phyloP scores from a whole-genome alignment of 306 rosid genomes.

The Canavalia ensiformis region DNA sequence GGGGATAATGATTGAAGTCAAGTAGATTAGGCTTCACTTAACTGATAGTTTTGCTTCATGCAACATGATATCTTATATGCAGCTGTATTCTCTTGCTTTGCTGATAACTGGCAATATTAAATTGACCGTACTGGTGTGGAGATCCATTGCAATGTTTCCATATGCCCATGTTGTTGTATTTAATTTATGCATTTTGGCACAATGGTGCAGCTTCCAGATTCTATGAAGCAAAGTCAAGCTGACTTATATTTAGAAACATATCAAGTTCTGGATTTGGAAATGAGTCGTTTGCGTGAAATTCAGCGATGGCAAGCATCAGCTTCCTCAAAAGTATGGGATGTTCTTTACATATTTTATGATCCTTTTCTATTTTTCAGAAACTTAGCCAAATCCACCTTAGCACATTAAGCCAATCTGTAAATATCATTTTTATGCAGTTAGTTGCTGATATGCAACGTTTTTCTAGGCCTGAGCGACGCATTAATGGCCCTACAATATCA shows the following conservation, averaged over 20 bases:
- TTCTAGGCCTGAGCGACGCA: constrained; percentile 97
- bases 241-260: constrained; percentile 95
- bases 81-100: constrained; percentile 35
- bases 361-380: constrained; percentile 27
- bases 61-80: constrained; percentile 20
- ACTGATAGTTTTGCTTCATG: constrained; percentile 36
- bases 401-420: constrained; percentile 33
- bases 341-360: constrained; percentile 20
- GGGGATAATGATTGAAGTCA: constrained; percentile 31
- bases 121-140: constrained; percentile 15
- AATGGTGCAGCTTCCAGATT: constrained; percentile 87
- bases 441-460: constrained; percentile 99
- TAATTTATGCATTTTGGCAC: constrained; percentile 34
- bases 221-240: constrained; percentile 99
- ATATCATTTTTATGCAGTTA: constrained; percentile 67
- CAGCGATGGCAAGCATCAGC: constrained; percentile 99
- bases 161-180: constrained; percentile 15
- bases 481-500: constrained; percentile 95
- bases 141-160: constrained; percentile 37
- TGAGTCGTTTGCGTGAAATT: constrained; percentile 98
- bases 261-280: constrained; percentile 98
- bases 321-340: constrained; percentile 73
- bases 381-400: constrained; percentile 34
- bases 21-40: constrained; percentile 17
- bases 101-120: constrained; percentile 36